These are phyloP conservation scores for Hypoxylon sp. DNA, from an alignment of 2,329 filamentous ascomycete genomes.

Conservation along the genomic window DNA sequence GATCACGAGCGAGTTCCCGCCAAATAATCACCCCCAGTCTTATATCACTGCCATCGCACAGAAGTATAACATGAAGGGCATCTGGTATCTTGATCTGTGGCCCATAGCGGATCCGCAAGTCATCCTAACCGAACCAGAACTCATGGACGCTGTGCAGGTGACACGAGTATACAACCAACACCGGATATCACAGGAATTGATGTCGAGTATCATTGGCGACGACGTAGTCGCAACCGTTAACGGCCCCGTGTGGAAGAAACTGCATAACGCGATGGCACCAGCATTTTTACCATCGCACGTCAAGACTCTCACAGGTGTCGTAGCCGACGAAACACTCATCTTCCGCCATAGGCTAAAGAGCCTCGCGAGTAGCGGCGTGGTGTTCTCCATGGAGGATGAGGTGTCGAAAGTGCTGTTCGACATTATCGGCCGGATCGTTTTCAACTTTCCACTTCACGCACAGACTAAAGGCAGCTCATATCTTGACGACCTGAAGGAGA, in stretches of 20 bases:
- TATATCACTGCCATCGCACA: slow-evolving; percentile 47
- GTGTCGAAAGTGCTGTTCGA: slow-evolving; percentile 17
- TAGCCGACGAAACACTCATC: slow-evolving; percentile 48
- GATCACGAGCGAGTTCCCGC: slow-evolving; percentile 40
- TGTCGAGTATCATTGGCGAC: slow-evolving; percentile 47
- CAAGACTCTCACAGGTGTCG: slow-evolving; percentile 46
- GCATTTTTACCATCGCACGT: slow-evolving; percentile 51
- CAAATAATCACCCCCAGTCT: slow-evolving; percentile 47
- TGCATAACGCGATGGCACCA: slow-evolving; percentile 52
- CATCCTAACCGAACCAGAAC: slow-evolving; percentile 50
- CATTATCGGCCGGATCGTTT: slow-evolving; percentile 16
- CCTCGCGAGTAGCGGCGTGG: slow-evolving; percentile 32
- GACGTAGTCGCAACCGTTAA: slow-evolving; percentile 49
- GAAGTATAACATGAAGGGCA: slow-evolving; percentile 49
- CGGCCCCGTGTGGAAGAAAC: slow-evolving; percentile 51
- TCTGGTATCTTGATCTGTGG: slow-evolving; percentile 55
- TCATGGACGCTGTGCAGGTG: slow-evolving; percentile 47
- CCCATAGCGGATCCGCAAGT: slow-evolving; percentile 51
- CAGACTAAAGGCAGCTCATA: slow-evolving; percentile 38
- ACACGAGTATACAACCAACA: slow-evolving; percentile 47
- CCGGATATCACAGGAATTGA: slow-evolving; percentile 36
- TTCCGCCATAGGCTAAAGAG: slow-evolving; percentile 44
- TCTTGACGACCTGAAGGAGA: slow-evolving; percentile 45
- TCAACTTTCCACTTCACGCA: slow-evolving; percentile 20
- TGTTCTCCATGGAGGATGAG: slow-evolving; percentile 21